Evolutionary conservation across 139 green algal species (phyloP).

Genomic region (Trebouxia sp.): DNA sequence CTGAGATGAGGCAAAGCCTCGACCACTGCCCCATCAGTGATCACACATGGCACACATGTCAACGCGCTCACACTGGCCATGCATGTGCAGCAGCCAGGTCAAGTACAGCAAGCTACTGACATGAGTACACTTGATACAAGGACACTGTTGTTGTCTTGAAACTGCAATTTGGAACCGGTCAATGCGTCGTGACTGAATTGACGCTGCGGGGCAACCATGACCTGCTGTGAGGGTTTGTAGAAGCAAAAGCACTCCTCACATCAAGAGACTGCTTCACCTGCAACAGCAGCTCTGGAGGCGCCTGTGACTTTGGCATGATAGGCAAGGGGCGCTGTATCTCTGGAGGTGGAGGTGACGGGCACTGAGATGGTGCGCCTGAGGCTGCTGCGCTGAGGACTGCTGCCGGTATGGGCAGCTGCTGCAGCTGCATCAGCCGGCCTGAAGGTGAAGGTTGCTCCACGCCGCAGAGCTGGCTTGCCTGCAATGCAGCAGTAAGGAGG

Average conservation of each 20-base stretch:
- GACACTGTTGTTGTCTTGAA: too few relatives aligned
- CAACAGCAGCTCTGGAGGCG: constrained; percentile 13
- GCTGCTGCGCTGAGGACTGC: neutral
- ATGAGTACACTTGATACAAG: too few relatives aligned
- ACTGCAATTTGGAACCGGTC: too few relatives aligned
- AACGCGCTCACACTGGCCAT: too few relatives aligned
- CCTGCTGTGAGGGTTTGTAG: neutral
- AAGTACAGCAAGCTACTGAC: too few relatives aligned
- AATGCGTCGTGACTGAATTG: too few relatives aligned
- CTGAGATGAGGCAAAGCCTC: too few relatives aligned
- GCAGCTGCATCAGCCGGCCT: neutral
- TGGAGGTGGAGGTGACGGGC: constrained; percentile 3
- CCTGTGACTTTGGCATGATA: constrained; percentile 2
- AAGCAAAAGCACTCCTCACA: neutral
- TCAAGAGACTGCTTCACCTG: neutral
- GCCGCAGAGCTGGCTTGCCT: neutral
- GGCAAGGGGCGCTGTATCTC: neutral
- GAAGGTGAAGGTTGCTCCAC: neutral
- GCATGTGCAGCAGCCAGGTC: too few relatives aligned
- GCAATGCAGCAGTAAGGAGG: neutral
- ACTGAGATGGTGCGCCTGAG: constrained; percentile 11
- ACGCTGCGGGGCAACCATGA: too few relatives aligned
- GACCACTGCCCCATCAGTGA: too few relatives aligned
- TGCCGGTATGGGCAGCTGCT: neutral
- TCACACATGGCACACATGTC: too few relatives aligned